phyloP scores from a whole-genome alignment of 257 asterid genomes.

The Leptodermis oblonga region DNA sequence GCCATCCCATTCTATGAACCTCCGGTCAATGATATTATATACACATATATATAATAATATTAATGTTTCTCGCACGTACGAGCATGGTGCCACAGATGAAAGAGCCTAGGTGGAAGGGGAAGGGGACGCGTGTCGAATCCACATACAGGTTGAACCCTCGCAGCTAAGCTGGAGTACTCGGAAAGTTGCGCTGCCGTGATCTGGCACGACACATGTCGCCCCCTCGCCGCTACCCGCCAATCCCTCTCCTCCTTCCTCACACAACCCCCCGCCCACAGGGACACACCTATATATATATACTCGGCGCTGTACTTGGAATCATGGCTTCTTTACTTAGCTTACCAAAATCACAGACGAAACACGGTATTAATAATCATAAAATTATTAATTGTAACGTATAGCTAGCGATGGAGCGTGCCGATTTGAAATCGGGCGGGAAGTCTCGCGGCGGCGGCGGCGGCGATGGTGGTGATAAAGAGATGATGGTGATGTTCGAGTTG shows the following conservation, averaged over 20 bases:
- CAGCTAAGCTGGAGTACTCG: neutral
- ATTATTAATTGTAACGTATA: no score
- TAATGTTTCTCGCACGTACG: no score
- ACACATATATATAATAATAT: no score
- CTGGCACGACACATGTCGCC: constrained; percentile 8
- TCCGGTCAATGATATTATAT: no score
- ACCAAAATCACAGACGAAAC: no score
- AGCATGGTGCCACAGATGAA: no score
- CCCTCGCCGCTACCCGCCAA: neutral
- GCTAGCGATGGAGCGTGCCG: neutral
- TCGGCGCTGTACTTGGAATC: no score
- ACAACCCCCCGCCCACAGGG: no score
- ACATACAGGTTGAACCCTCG: neutral
- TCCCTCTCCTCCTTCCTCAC: neutral
- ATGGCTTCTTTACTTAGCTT: no score
- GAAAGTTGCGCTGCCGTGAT: constrained; percentile 4
- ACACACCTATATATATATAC: no score
- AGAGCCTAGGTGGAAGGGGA: neutral
- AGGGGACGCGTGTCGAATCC: neutral
- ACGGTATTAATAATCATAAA: no score
- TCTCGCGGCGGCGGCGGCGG: neutral
- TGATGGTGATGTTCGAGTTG: constrained; percentile 31
- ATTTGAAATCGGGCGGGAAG: constrained; percentile 2
- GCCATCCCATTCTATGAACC: no score
- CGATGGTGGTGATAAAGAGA: neutral